Evolutionary conservation across 768 basidiomycete genomes (phyloP).

Genomic region (Panaeolus papilionaceus): DNA sequence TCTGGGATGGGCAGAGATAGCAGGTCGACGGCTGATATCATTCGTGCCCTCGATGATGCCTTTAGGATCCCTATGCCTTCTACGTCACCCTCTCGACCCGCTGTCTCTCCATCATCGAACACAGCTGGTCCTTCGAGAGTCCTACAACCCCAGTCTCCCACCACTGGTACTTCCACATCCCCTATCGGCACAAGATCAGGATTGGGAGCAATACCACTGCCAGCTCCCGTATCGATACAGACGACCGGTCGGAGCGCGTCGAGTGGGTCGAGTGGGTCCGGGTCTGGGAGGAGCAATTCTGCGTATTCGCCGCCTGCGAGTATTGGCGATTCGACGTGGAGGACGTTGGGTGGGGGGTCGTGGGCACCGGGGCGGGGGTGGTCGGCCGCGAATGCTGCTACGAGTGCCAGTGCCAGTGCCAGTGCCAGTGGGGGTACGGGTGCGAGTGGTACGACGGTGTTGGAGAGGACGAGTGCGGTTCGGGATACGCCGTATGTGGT

Average conservation of each 20-base stretch:
- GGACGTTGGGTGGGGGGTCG: constrained; percentile 37
- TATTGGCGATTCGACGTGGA: constrained; percentile 53
- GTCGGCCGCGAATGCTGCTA: constrained; percentile 14
- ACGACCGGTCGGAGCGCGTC: background rate
- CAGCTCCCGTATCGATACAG: background rate
- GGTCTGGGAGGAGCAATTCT: constrained; percentile 9
- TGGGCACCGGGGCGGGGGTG: background rate
- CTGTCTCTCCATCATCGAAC: background rate
- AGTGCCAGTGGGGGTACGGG: background rate
- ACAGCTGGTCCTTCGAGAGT: background rate
- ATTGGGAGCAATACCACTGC: too few species aligned
- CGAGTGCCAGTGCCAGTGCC: constrained; percentile 12
- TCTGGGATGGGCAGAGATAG: background rate
- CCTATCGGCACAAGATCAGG: too few species aligned
- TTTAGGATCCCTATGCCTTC: constrained; percentile 52
- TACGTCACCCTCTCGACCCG: background rate
- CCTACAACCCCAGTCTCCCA: background rate
- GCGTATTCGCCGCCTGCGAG: constrained; percentile 47
- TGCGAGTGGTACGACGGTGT: constrained; percentile 9
- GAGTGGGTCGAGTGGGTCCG: background rate
- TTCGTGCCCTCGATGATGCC: constrained; percentile 62
- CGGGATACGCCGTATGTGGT: constrained; percentile 17
- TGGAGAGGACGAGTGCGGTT: constrained; percentile 22
- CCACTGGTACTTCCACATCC: too few species aligned
- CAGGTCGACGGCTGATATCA: constrained; percentile 34